Evolutionary conservation across 805 yeast species (phyloP).

Genomic region (Metschnikowia kofuensis): DNA sequence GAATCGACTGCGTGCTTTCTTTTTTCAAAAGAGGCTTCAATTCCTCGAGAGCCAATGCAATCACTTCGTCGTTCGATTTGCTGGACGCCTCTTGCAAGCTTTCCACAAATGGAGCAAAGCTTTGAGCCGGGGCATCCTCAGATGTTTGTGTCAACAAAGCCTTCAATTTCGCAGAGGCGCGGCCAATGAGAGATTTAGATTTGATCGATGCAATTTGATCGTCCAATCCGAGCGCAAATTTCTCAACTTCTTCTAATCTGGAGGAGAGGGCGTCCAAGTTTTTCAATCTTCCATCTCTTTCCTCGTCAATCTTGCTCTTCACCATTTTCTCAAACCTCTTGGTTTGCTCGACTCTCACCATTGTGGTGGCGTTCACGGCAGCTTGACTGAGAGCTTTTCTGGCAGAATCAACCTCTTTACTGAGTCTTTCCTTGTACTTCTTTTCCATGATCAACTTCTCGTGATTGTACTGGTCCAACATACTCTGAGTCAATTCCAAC

Average conservation of each 20-base stretch:
- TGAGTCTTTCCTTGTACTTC: conserved; percentile 56
- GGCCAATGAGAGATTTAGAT: conserved; percentile 31
- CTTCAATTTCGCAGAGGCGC: conserved; percentile 33
- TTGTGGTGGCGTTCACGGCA: conserved; percentile 68
- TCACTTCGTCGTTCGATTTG: conserved; percentile 32
- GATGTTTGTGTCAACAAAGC: conserved; percentile 24
- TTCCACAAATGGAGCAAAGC: conserved; percentile 39
- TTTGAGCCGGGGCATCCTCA: conserved; percentile 24
- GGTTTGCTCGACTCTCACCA: conserved; percentile 66
- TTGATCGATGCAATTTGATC: conserved; percentile 33
- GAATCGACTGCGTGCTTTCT: conserved; percentile 49
- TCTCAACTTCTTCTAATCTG: conserved; percentile 54
- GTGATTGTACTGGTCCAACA: conserved; percentile 58
- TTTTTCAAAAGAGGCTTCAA: conserved; percentile 35
- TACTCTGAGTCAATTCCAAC: conserved; percentile 54
- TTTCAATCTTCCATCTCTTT: conserved; percentile 74
- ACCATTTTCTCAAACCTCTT: conserved; percentile 61
- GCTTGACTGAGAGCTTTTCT: conserved; percentile 62
- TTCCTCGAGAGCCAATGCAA: conserved; percentile 30
- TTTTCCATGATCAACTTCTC: conserved; percentile 59
- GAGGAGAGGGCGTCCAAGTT: conserved; percentile 58
- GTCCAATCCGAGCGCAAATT: conserved; percentile 46
- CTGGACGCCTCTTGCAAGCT: conserved; percentile 22
- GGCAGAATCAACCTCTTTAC: conserved; percentile 64
- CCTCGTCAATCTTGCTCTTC: conserved; percentile 48